Conservation (phyloP, 176 grass and related monocot species). For the Eragrostis nindensis region DNA sequence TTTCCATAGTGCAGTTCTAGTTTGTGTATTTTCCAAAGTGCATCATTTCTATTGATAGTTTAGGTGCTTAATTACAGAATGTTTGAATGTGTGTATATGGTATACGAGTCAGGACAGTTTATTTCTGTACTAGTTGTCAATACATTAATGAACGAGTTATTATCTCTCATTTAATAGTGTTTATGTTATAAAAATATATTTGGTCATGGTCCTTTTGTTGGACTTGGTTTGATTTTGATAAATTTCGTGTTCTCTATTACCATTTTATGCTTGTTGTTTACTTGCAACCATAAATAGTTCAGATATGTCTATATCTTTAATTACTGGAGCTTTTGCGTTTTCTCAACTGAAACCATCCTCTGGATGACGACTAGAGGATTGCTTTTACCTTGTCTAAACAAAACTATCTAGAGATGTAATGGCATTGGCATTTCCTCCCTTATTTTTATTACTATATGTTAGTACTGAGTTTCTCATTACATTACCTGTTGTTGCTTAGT, state of each 20-base stretch:
- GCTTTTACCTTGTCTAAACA: slow-evolving; percentile 33
- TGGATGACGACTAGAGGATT: background rate
- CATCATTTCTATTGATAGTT: too few relatives aligned
- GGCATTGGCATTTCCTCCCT: background rate
- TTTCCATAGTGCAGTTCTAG: background rate
- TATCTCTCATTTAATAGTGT: background rate
- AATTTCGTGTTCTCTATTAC: slow-evolving; percentile 11
- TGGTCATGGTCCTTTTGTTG: background rate
- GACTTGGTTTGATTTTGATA: background rate
- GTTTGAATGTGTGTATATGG: slow-evolving; percentile 10
- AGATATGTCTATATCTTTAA: slow-evolving; percentile 8
- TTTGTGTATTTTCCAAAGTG: too few relatives aligned
- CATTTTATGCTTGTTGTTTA: background rate
- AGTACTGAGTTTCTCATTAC: slow-evolving; percentile 20
- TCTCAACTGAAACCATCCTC: slow-evolving; percentile 31
- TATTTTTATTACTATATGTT: background rate
- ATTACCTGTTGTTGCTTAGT: slow-evolving; percentile 2
- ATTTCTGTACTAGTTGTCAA: slow-evolving; percentile 3
- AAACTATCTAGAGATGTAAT: slow-evolving; percentile 11
- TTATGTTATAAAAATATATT: background rate
- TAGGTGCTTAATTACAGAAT: background rate
- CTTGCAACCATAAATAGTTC: slow-evolving; percentile 2
- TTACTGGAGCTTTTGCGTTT: background rate
- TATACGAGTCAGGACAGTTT: background rate
- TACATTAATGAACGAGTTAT: background rate